Base-by-base conservation (phyloP, 495 filamentous ascomycete species). In the Penicillium simplicissimum region DNA sequence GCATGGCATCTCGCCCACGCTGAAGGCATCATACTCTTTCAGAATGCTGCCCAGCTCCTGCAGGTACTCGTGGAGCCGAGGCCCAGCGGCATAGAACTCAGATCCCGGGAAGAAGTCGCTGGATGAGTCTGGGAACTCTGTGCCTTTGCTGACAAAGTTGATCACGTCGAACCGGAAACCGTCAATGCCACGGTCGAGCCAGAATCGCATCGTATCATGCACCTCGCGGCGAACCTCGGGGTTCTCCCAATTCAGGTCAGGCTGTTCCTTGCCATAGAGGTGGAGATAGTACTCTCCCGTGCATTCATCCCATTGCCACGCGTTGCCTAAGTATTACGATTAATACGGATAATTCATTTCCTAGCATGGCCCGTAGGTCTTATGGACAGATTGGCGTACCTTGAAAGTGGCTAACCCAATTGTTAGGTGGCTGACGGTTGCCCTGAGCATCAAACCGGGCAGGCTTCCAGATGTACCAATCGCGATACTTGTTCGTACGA, bases 1-100 rank as follows among this genome's bases (percentile, higher is more conserved):
- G 61, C 82, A 82, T 0, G 86, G 85, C 63, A 88, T 81, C 70
- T 90, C 88, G 15, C 88, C 88, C 0, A 90, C 86, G 0, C 83
- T 86, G 59, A 90, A 79, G 4, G 84, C 76, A 58, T 88, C 81
- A 63, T 89, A 89, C 45, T 85, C 71, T 48, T 77, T 78, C 17
- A 90, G 75, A 21, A 88, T 84, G 58, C 82, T 70, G 14, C 83
- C 78, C 67, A 90, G 79, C 66, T 87, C 85, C 8, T 75, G 67
- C 38, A 82, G 70, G 57, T 79, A 85, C 61, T 89, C 85, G 67
- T 88, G 85, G 52, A 88, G 74, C 47, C 82, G 71, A 0, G 87
- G 86, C 1, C 87, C 86, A 71, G 85, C 85, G 58, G 80, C 82
- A 64, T 82, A 88, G 54, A 75, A 79, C 52, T 74, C 34, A n/a